phyloP scores from a whole-genome alignment of 2,329 filamentous ascomycete species.

The Neonectria coccinea region DNA sequence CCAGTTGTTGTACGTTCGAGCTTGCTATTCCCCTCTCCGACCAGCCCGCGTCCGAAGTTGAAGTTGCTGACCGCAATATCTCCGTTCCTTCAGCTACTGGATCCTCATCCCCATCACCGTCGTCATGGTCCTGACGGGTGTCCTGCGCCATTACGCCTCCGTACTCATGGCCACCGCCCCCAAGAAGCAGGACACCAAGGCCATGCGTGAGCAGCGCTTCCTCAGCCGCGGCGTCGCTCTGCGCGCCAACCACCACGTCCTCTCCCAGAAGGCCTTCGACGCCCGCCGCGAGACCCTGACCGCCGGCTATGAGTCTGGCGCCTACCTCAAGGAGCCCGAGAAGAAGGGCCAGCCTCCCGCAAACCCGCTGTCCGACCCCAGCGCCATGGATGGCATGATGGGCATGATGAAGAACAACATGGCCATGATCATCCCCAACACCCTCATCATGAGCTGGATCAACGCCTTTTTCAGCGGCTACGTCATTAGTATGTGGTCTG shows the following conservation, averaged over 20 bases:
- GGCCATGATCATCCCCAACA: constrained; percentile 99
- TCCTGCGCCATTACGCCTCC: constrained; percentile 95
- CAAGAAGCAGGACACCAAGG: constrained; percentile 80
- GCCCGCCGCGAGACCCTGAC: constrained; percentile 84
- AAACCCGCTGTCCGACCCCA: constrained; percentile 95
- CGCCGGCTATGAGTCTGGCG: constrained; percentile 84
- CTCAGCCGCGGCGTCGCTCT: constrained; percentile 87
- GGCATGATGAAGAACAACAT: constrained; percentile 99
- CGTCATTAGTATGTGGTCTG: constrained; percentile 80
- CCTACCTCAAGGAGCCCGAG: constrained; percentile 90
- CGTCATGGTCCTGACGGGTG: constrained; percentile 96
- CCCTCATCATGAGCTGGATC: constrained; percentile 99
- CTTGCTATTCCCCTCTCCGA: constrained; percentile 5
- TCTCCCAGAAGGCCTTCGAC: constrained; percentile 83
- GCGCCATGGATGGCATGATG: constrained; percentile 99
- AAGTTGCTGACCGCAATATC: constrained; percentile 43
- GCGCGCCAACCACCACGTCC: constrained; percentile 82
- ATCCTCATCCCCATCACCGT: constrained; percentile 97
- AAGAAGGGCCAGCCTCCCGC: constrained; percentile 86
- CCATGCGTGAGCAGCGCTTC: constrained; percentile 87
- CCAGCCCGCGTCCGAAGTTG: constrained; percentile 8
- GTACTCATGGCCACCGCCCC: constrained; percentile 88
- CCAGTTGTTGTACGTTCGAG: constrained; percentile 84
- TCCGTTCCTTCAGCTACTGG: constrained; percentile 80
- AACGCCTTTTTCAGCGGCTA: constrained; percentile 99